Conservation (phyloP, 2,329 filamentous ascomycete species). For the Colletotrichum sp. region DNA sequence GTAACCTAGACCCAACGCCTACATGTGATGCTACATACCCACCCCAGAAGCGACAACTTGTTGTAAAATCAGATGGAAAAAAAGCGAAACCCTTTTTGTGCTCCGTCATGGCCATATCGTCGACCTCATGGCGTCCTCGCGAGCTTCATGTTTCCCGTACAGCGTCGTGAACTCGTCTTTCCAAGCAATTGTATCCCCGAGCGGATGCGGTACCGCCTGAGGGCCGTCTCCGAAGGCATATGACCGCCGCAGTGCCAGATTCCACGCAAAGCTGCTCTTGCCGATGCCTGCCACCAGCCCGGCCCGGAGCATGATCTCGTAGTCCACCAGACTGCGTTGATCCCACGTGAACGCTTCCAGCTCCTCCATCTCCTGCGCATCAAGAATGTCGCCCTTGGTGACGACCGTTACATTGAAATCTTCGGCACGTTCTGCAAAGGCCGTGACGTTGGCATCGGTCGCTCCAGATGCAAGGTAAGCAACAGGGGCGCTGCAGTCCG, state of each 20-base stretch:
- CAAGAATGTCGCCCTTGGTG: slow-evolving; percentile 47
- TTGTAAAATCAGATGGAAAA: not conserved
- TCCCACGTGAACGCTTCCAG: slow-evolving; percentile 48
- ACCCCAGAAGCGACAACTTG: not conserved
- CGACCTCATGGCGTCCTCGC: slow-evolving; percentile 30
- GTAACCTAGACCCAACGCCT: not conserved
- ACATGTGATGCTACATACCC: not conserved
- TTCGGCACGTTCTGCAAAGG: slow-evolving; percentile 40
- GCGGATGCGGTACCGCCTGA: not conserved
- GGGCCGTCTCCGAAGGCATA: slow-evolving; percentile 27
- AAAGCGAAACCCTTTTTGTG: not conserved
- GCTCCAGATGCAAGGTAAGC: slow-evolving; percentile 51
- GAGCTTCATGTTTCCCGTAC: slow-evolving; percentile 29
- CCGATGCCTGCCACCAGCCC: slow-evolving; percentile 48
- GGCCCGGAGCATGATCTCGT: slow-evolving; percentile 51
- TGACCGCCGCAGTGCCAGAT: slow-evolving; percentile 46
- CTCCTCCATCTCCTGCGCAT: slow-evolving; percentile 34
- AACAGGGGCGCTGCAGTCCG: slow-evolving; percentile 29
- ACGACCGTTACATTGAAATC: slow-evolving; percentile 43
- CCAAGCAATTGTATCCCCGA: slow-evolving; percentile 29
- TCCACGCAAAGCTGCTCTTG: slow-evolving; percentile 52
- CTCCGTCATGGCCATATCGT: slow-evolving; percentile 18
- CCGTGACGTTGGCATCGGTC: slow-evolving; percentile 34
- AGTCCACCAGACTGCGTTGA: slow-evolving; percentile 56
- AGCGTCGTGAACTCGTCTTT: slow-evolving; percentile 36